Percentiles rank a stretch among this genome's conserved stretches.
These are phyloP conservation scores for Datura wrightii DNA, from an alignment of 257 asterid genomes.

Conservation along the genomic window DNA sequence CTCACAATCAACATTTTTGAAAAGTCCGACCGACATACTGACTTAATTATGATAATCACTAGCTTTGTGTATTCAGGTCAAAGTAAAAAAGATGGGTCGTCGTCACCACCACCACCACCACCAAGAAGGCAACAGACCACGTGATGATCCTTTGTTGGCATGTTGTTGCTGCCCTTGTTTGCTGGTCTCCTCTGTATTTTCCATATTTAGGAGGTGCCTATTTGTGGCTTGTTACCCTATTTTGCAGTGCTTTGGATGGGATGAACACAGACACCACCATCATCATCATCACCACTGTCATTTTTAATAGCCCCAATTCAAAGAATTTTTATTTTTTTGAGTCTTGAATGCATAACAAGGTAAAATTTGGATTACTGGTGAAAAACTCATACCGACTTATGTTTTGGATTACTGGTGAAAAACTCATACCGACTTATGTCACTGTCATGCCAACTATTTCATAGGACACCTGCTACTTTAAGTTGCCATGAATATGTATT, in stretches of 20 bases:
- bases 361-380: background rate
- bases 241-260: constrained; percentile 69
- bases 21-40: background rate
- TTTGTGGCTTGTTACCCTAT: constrained; percentile 65
- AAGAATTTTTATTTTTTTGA: background rate
- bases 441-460: background rate
- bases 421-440: background rate
- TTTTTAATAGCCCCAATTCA: constrained; percentile 31
- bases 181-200: constrained; percentile 40
- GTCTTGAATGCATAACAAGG: constrained; percentile 12
- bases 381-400: background rate
- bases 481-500: background rate
- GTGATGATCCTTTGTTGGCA: constrained; percentile 38
- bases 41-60: background rate
- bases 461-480: background rate
- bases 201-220: constrained; percentile 51
- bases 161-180: constrained; percentile 58
- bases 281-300: constrained; percentile 52
- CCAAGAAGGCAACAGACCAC: constrained; percentile 27
- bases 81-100: constrained; percentile 29
- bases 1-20: background rate
- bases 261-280: constrained; percentile 56
- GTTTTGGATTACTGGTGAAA: background rate
- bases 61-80: background rate
- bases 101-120: constrained; percentile 31